A percentile compares a stretch with the other conserved stretches of the same genome.
Evolutionary conservation across 768 basidiomycete genomes (phyloP).

Genomic region (Naganishia vishniacii): DNA sequence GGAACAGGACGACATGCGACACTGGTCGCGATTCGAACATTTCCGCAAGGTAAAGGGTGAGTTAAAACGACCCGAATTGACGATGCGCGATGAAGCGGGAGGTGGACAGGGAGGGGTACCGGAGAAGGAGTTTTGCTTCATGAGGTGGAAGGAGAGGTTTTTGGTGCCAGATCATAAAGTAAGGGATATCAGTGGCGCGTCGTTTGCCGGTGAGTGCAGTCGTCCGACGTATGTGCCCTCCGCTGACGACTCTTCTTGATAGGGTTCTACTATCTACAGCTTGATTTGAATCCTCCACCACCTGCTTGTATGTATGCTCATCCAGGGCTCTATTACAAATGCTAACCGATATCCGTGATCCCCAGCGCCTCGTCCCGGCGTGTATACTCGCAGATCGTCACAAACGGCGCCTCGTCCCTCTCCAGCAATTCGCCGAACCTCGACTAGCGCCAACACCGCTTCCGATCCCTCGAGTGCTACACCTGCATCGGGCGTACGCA

Average conservation of each 20-base stretch:
- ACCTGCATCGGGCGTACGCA: background rate
- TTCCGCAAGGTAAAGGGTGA: conserved; percentile 76
- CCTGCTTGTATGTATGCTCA: conserved; percentile 6
- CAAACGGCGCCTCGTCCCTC: background rate
- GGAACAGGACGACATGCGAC: conserved; percentile 84
- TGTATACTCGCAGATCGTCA: background rate
- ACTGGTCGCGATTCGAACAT: conserved; percentile 90
- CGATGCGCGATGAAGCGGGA: conserved; percentile 54
- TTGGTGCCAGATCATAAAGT: conserved; percentile 91
- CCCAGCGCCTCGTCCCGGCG: background rate
- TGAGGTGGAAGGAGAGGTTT: conserved; percentile 96
- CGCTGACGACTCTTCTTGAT: too few relatives aligned
- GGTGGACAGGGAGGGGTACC: conserved; percentile 24
- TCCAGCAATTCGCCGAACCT: background rate
- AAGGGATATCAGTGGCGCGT: conserved; percentile 88
- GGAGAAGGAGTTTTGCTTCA: conserved; percentile 60
- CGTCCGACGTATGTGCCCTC: background rate
- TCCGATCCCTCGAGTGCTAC: background rate
- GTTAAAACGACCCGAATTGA: conserved; percentile 69
- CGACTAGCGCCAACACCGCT: background rate
- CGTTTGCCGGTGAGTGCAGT: conserved; percentile 61
- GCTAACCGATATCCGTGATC: too few relatives aligned
- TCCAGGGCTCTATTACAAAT: background rate
- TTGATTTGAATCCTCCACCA: conserved; percentile 19
- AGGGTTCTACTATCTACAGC: conserved; percentile 29